A percentile compares a stretch with the other conserved stretches of the same genome.
phyloP scores from a whole-genome alignment of 768 basidiomycete species.

The Mycena vitilis region DNA sequence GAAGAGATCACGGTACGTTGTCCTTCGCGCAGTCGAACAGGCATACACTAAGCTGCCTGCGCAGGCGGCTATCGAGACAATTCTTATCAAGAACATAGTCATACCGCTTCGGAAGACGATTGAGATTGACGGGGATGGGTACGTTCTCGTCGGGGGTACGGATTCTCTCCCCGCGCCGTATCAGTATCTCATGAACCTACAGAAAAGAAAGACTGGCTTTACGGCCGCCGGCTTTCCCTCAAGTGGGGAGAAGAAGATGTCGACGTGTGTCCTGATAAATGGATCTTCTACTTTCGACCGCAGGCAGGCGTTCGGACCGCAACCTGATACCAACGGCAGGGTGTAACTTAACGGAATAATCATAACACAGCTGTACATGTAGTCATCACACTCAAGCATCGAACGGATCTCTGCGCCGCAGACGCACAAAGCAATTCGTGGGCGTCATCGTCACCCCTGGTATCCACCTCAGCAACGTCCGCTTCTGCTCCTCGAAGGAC shows the following conservation, averaged over 20 bases:
- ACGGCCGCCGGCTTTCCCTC: slow-evolving; percentile 19
- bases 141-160: slow-evolving; percentile 27
- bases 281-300: slow-evolving; percentile 30
- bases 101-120: slow-evolving; percentile 14
- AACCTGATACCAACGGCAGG: no score
- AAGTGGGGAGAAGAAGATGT: slow-evolving; percentile 31
- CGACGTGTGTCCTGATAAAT: slow-evolving; percentile 23
- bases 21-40: not conserved
- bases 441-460: slow-evolving; percentile 52
- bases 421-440: slow-evolving; percentile 30
- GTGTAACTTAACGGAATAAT: not conserved
- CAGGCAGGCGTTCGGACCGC: no score
- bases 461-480: slow-evolving; percentile 49
- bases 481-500: slow-evolving; percentile 48
- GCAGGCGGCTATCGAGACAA: slow-evolving; percentile 24
- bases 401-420: slow-evolving; percentile 1
- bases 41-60: not conserved
- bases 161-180: not conserved
- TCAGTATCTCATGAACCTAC: not conserved
- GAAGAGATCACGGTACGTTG: slow-evolving; percentile 32
- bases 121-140: slow-evolving; percentile 31
- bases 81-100: slow-evolving; percentile 25
- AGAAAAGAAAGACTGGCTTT: slow-evolving; percentile 34
- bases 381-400: not conserved
- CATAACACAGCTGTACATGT: not conserved